phyloP scores from a whole-genome alignment of 2,329 filamentous ascomycete species.

The Aspergillus transmontanensis region DNA sequence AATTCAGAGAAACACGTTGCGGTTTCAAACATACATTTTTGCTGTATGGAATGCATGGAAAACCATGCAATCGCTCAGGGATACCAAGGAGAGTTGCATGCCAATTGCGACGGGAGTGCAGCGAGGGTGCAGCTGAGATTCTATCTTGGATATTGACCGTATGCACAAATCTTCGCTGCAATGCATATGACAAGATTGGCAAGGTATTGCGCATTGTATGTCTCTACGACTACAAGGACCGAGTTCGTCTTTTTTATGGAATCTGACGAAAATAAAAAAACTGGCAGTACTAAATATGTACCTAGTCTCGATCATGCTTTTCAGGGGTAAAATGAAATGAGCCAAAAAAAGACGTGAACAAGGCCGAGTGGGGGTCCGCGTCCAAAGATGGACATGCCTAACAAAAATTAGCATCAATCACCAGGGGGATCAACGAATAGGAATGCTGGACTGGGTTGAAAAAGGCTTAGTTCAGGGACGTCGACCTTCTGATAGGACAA shows the following conservation, averaged over 20 bases:
- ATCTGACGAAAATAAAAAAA: neutral
- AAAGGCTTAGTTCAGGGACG: constrained; percentile 16
- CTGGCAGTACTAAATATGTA: neutral
- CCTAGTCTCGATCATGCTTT: neutral
- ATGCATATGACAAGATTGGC: neutral
- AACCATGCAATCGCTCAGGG: neutral
- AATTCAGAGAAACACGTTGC: neutral
- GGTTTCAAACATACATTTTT: neutral
- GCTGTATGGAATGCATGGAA: neutral
- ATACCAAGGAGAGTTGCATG: neutral
- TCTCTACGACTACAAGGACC: neutral
- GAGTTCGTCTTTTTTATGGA: neutral
- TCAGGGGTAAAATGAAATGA: constrained; percentile 7
- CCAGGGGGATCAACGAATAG: constrained; percentile 7
- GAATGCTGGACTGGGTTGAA: neutral
- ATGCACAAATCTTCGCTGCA: neutral
- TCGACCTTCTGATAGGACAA: constrained; percentile 13
- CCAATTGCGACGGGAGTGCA: neutral
- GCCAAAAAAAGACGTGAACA: constrained; percentile 8
- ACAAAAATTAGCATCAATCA: constrained; percentile 4
- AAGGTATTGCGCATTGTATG: neutral
- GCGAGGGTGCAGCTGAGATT: neutral
- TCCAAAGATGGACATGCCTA: constrained; percentile 2
- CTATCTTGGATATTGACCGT: neutral
- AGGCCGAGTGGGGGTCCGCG: neutral